Conservation (phyloP, 805 yeast genomes). For the Metahyphopichia silvanorum region DNA sequence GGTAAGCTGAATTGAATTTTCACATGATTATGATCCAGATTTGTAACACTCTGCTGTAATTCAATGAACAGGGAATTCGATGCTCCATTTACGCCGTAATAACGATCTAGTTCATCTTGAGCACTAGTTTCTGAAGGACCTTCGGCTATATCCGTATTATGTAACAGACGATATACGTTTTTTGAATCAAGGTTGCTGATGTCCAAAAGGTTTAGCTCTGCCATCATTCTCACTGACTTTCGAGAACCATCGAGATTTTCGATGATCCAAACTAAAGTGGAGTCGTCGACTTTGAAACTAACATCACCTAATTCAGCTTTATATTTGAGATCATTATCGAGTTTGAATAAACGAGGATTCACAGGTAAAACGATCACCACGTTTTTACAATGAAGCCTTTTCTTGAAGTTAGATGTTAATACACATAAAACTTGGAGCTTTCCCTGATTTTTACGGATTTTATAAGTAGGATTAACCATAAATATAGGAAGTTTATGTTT, state of each 20-base stretch:
- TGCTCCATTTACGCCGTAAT: constrained; percentile 35
- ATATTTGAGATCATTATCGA: constrained; percentile 50
- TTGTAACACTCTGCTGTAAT: constrained; percentile 8
- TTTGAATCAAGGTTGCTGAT: no score
- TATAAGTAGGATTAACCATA: constrained; percentile 37
- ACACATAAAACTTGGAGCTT: constrained; percentile 34
- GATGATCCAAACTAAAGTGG: constrained; percentile 71
- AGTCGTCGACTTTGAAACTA: constrained; percentile 64
- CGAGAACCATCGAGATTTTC: constrained; percentile 62
- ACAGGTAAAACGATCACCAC: constrained; percentile 31
- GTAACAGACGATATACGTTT: no score
- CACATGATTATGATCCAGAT: constrained; percentile 17
- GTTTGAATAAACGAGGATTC: constrained; percentile 30
- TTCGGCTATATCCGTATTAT: constrained; percentile 4
- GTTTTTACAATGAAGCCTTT: constrained; percentile 29
- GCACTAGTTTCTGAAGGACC: constrained; percentile 23
- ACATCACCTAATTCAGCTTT: constrained; percentile 73
- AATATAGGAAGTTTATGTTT: constrained; percentile 38
- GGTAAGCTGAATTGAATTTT: constrained; percentile 32
- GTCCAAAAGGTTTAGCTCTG: constrained; percentile 40
- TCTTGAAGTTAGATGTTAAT: constrained; percentile 31
- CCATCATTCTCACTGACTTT: constrained; percentile 48
- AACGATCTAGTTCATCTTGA: constrained; percentile 27
- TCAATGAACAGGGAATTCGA: constrained; percentile 23
- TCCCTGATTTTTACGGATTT: constrained; percentile 14